A percentile compares a stretch with the other conserved stretches of the same genome.
Conservation (phyloP, 306 rosid species). For the Begonia fuchsioides region DNA sequence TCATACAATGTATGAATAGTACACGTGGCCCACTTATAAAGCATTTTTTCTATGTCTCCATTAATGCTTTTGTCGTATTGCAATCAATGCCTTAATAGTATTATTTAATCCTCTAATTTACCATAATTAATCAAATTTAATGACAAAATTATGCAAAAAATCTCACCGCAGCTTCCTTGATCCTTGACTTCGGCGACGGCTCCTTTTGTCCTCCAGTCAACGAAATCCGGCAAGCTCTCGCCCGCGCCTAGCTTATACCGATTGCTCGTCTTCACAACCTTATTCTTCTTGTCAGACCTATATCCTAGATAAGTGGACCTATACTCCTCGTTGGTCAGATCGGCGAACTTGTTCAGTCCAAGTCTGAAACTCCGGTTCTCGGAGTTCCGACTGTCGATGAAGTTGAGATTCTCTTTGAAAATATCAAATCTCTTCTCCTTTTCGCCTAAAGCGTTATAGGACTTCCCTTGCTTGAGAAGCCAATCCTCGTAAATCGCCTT, state of each 20-base stretch:
- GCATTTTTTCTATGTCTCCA: too few relatives aligned
- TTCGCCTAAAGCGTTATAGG: constrained; percentile 52
- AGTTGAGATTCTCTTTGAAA: constrained; percentile 68
- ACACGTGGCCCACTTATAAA: too few relatives aligned
- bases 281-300: constrained; percentile 17
- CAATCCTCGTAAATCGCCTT: constrained; percentile 55
- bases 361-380: constrained; percentile 32
- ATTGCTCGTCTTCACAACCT: constrained; percentile 18
- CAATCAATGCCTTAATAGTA: not conserved
- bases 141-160: not conserved
- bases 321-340: constrained; percentile 82
- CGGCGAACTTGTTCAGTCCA: constrained; percentile 82
- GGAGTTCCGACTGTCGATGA: constrained; percentile 56
- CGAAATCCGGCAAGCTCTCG: constrained; percentile 42
- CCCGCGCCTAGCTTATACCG: constrained; percentile 62
- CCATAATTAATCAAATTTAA: not conserved
- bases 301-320: constrained; percentile 50
- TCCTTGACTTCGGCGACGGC: constrained; percentile 60
- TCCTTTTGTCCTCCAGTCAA: constrained; percentile 92
- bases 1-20: too few relatives aligned
- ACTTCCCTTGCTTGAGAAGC: constrained; percentile 49
- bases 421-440: constrained; percentile 60
- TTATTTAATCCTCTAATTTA: not conserved
- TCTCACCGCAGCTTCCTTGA: constrained; percentile 83
- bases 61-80: too few relatives aligned